Evolutionary conservation across 805 yeast species (phyloP).

Genomic region (Millerozyma acaciae): DNA sequence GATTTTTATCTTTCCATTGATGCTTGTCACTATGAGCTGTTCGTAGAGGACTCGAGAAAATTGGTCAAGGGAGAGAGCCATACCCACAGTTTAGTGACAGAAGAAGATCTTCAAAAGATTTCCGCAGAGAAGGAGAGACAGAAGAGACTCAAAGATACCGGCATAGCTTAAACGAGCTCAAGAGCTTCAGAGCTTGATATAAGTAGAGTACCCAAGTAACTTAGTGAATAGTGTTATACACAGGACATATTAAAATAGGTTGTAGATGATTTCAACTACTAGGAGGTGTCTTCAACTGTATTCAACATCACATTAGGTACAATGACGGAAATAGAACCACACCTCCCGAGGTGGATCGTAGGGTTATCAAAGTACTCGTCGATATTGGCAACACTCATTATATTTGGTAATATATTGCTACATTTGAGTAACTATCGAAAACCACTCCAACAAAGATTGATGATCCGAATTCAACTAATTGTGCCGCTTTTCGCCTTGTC

Average conservation of each 20-base stretch:
- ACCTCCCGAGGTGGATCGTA: slow-evolving; percentile 14
- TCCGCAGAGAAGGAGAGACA: slow-evolving; percentile 27
- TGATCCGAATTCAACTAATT: slow-evolving; percentile 75
- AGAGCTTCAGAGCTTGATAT: too few species aligned
- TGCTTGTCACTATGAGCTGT: slow-evolving; percentile 42
- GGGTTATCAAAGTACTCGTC: slow-evolving; percentile 20
- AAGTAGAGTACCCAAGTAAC: too few species aligned
- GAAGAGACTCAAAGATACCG: slow-evolving; percentile 19
- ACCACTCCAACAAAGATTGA: slow-evolving; percentile 82
- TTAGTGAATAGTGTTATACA: too few species aligned
- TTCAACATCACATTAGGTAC: too few species aligned
- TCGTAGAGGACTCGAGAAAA: slow-evolving; percentile 8
- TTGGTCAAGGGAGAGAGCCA: slow-evolving; percentile 37
- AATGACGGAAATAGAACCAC: slow-evolving; percentile 4
- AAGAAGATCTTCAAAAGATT: slow-evolving; percentile 49
- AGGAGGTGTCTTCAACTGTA: too few species aligned
- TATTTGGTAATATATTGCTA: slow-evolving; percentile 21
- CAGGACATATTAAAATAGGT: too few species aligned
- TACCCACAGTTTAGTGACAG: slow-evolving; percentile 65
- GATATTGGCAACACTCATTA: slow-evolving; percentile 17
- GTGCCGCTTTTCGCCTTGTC: slow-evolving; percentile 78
- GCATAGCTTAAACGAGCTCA: slow-evolving; percentile 8
- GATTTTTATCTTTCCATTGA: slow-evolving; percentile 57
- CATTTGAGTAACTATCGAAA: slow-evolving; percentile 68
- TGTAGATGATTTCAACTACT: too few species aligned